Conservation (phyloP, 306 rosid species). For the Hippophae rhamnoides region DNA sequence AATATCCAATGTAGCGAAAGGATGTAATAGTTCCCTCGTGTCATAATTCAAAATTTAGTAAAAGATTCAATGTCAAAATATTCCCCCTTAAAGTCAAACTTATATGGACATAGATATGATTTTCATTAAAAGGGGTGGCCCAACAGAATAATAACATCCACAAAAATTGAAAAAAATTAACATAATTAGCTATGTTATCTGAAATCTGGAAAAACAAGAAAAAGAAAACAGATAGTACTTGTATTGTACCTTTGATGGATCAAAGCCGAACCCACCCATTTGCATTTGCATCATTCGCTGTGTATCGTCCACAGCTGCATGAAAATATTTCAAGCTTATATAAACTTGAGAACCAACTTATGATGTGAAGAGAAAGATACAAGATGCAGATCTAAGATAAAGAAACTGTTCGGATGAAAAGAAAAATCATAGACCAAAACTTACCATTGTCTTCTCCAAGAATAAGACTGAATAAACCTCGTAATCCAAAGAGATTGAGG, state of each 20-base stretch:
- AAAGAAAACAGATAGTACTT: slow-evolving; percentile 8
- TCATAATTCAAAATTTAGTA: too few species aligned
- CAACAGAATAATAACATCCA: background rate
- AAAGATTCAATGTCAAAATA: too few species aligned
- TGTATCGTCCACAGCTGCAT: slow-evolving; percentile 91
- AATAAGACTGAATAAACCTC: slow-evolving; percentile 97
- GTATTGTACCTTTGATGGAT: slow-evolving; percentile 75
- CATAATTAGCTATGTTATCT: background rate
- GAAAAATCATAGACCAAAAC: slow-evolving; percentile 20
- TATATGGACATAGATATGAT: background rate
- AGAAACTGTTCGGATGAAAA: background rate
- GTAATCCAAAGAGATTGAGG: slow-evolving; percentile 87
- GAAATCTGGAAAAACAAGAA: slow-evolving; percentile 7
- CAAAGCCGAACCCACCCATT: slow-evolving; percentile 95
- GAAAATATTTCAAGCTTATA: slow-evolving; percentile 11
- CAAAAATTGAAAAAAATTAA: background rate
- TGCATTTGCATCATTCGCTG: slow-evolving; percentile 81
- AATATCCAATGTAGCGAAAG: too few species aligned
- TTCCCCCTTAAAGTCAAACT: too few species aligned
- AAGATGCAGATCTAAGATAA: background rate
- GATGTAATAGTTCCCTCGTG: too few species aligned
- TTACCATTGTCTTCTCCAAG: slow-evolving; percentile 98
- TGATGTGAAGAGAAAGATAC: background rate
- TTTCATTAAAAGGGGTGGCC: background rate
- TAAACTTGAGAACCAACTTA: slow-evolving; percentile 8